These are phyloP conservation scores for Cladorrhinum samala DNA, from an alignment of 495 filamentous ascomycete species.

Conservation along the genomic window DNA sequence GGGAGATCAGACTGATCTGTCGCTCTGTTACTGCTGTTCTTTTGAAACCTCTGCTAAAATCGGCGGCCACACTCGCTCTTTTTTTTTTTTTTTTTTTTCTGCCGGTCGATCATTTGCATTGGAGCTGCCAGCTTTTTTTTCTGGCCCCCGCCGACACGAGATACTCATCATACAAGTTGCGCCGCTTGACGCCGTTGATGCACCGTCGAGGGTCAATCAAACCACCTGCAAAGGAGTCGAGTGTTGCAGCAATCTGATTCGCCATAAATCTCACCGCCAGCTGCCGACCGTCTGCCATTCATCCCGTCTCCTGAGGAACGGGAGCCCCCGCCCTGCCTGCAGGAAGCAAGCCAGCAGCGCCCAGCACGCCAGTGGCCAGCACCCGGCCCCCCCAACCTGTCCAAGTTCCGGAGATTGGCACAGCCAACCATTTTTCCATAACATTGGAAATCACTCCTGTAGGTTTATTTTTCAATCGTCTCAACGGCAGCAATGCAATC, in stretches of 20 bases:
- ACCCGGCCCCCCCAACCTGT: constrained; percentile 19
- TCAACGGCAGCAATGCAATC: constrained; percentile 12
- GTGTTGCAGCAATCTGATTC: background rate
- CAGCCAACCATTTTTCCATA: constrained; percentile 13
- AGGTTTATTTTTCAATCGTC: constrained; percentile 11
- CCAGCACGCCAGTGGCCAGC: constrained; percentile 5
- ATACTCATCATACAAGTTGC: constrained; percentile 5
- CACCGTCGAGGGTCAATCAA: too few relatives aligned
- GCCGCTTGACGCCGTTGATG: constrained; percentile 9
- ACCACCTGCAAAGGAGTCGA: too few relatives aligned
- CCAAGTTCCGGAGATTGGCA: constrained; percentile 15
- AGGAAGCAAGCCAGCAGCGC: constrained; percentile 13
- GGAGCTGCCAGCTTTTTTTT: too few relatives aligned
- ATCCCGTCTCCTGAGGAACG: constrained; percentile 20
- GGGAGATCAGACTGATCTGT: constrained; percentile 1
- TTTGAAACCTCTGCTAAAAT: constrained; percentile 26
- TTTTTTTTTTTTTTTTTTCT: background rate
- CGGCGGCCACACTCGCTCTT: background rate
- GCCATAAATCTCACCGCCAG: constrained; percentile 1
- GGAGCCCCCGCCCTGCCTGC: constrained; percentile 8
- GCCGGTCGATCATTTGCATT: constrained; percentile 1
- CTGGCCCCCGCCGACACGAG: too few relatives aligned
- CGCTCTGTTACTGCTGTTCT: constrained; percentile 8
- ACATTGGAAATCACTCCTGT: constrained; percentile 16
- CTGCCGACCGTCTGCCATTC: background rate